These are phyloP conservation scores for Aspergillus vadensis DNA, from an alignment of 2,329 filamentous ascomycete species.

Conservation along the genomic window DNA sequence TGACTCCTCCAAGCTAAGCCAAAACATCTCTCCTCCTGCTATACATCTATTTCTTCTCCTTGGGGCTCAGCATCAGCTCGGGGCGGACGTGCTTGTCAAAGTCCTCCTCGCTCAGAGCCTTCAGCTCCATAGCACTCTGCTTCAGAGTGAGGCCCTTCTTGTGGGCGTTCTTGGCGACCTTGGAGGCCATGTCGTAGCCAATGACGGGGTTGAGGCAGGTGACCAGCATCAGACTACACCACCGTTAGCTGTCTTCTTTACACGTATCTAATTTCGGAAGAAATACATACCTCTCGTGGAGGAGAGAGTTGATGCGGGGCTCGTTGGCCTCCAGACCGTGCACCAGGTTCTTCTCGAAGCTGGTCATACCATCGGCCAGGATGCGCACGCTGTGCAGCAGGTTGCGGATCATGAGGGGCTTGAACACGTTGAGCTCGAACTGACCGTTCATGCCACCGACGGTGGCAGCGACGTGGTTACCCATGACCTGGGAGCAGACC, in stretches of 20 bases:
- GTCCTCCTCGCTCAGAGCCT: slow-evolving; percentile 83
- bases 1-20: slow-evolving; percentile 15
- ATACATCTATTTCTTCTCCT: slow-evolving; percentile 59
- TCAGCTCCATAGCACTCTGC: slow-evolving; percentile 88
- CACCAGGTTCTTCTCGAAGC: slow-evolving; percentile 92
- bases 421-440: slow-evolving; percentile 99
- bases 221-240: slow-evolving; percentile 86
- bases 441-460: slow-evolving; percentile 97
- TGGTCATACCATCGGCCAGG: slow-evolving; percentile 87
- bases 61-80: slow-evolving; percentile 91
- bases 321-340: slow-evolving; percentile 88
- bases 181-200: slow-evolving; percentile 94
- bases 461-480: slow-evolving; percentile 90
- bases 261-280: too few species aligned
- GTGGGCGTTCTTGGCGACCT: slow-evolving; percentile 97
- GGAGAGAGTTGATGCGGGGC: slow-evolving; percentile 81
- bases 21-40: slow-evolving; percentile 6
- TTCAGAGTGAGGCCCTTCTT: slow-evolving; percentile 96
- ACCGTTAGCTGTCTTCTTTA: slow-evolving; percentile 24
- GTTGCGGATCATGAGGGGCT: slow-evolving; percentile 94
- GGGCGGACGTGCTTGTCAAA: slow-evolving; percentile 89
- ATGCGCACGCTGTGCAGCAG: slow-evolving; percentile 88
- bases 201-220: slow-evolving; percentile 98
- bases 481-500: slow-evolving; percentile 96
- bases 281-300: slow-evolving; percentile 78